Evolutionary conservation across 73 alveolate genomes (phyloP).

Genomic region (Blepharisma stoltei): DNA sequence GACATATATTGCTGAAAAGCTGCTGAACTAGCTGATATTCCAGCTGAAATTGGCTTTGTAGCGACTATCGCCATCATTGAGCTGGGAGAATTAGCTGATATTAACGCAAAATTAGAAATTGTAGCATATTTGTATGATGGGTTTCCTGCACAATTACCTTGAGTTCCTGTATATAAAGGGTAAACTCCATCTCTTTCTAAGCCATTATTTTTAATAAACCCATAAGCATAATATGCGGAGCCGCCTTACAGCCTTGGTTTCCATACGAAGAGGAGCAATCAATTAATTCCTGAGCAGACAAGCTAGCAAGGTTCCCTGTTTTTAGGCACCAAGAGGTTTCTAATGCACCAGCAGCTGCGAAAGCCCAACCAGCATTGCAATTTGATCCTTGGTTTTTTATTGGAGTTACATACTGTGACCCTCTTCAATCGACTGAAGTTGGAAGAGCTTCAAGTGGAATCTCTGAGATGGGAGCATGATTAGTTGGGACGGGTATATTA

Average conservation of each 20-base stretch:
- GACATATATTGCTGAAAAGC: slow-evolving; percentile 52
- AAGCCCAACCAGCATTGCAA: slow-evolving; percentile 93
- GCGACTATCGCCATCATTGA: slow-evolving; percentile 46
- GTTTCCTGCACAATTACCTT: not conserved
- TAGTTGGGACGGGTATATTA: not conserved
- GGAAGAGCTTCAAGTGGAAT: slow-evolving; percentile 37
- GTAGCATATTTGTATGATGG: not conserved
- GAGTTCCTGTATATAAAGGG: slow-evolving; percentile 63
- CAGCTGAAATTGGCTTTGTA: slow-evolving; percentile 66
- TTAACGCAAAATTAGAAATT: not conserved
- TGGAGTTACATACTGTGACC: slow-evolving; percentile 49
- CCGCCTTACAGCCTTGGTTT: slow-evolving; percentile 72
- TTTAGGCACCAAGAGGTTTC: slow-evolving; percentile 37
- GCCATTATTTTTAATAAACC: slow-evolving; percentile 29
- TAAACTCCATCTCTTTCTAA: slow-evolving; percentile 67
- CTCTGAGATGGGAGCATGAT: not conserved
- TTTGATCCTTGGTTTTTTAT: slow-evolving; percentile 76
- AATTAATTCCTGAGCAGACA: slow-evolving; percentile 58
- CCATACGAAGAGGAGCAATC: slow-evolving; percentile 47
- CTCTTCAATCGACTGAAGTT: slow-evolving; percentile 66
- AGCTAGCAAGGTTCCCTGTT: slow-evolving; percentile 20
- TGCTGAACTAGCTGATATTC: slow-evolving; percentile 55
- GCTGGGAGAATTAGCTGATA: slow-evolving; percentile 28
- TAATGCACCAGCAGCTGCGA: slow-evolving; percentile 61
- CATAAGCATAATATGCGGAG: slow-evolving; percentile 26